phyloP scores from a whole-genome alignment of 352 stramenopile species.

The Pythium chondricola region DNA sequence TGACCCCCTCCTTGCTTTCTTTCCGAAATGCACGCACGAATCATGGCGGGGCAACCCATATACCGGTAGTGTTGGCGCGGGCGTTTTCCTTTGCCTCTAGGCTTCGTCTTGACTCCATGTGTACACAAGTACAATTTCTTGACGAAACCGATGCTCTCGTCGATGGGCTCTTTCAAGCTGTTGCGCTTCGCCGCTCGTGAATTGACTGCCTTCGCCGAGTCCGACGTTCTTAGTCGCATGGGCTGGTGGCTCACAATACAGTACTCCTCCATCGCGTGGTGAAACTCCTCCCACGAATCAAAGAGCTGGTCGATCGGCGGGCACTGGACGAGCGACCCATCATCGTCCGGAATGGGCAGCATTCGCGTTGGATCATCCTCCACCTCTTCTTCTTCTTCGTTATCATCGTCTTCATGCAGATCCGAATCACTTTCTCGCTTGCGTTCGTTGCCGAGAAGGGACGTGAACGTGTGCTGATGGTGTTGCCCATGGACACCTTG shows the following conservation, averaged over 20 bases:
- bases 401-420: constrained; percentile 46
- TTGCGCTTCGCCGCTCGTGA: constrained; percentile 74
- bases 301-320: constrained; percentile 66
- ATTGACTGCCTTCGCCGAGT: constrained; percentile 78
- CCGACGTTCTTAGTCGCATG: constrained; percentile 73
- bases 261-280: constrained; percentile 76
- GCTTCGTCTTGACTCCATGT: constrained; percentile 81
- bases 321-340: constrained; percentile 61
- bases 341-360: constrained; percentile 49
- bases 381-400: constrained; percentile 33
- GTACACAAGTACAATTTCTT: constrained; percentile 85
- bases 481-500: constrained; percentile 18
- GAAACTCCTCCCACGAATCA: constrained; percentile 81
- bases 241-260: constrained; percentile 67
- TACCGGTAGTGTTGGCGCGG: constrained; percentile 79
- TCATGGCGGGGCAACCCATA: constrained; percentile 80
- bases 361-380: constrained; percentile 33
- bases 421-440: constrained; percentile 55
- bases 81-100: constrained; percentile 70
- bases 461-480: constrained; percentile 35
- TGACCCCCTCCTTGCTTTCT: constrained; percentile 49
- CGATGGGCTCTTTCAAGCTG: constrained; percentile 79
- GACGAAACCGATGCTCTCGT: constrained; percentile 78
- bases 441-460: constrained; percentile 45
- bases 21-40: constrained; percentile 77